A percentile compares a stretch with the other conserved stretches of the same genome.
Evolutionary conservation across 1,139 yeast species (phyloP).

Genomic region (Diutina ranongensis): DNA sequence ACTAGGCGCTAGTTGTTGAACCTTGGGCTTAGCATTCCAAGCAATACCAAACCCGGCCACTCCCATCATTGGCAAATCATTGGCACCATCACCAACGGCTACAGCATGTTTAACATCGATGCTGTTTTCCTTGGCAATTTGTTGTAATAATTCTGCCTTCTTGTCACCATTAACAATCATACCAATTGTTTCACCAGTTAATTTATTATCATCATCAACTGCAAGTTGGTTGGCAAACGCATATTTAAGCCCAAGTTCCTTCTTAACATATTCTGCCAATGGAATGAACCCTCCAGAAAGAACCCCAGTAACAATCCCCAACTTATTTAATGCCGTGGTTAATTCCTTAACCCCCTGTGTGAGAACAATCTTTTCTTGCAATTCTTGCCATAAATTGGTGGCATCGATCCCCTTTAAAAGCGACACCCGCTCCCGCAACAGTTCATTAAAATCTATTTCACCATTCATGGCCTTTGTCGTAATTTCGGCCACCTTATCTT

Average conservation of each 20-base stretch:
- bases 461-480: conserved; percentile 97
- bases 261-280: conserved; percentile 66
- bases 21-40: conserved; percentile 94
- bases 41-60: conserved; percentile 92
- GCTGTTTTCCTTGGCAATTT: conserved; percentile 53
- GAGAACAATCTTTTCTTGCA: conserved; percentile 54
- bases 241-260: conserved; percentile 61
- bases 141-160: conserved; percentile 63
- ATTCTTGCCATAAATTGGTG: conserved; percentile 63
- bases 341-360: conserved; percentile 80
- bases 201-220: conserved; percentile 30
- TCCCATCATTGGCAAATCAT: conserved; percentile 88
- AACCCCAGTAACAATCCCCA: conserved; percentile 70
- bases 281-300: conserved; percentile 94
- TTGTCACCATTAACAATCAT: conserved; percentile 75
- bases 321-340: conserved; percentile 45
- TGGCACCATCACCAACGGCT: conserved; percentile 97
- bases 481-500: conserved; percentile 62
- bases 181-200: conserved; percentile 52
- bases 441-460: conserved; percentile 81
- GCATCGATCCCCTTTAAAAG: conserved; percentile 74
- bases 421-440: conserved; percentile 62
- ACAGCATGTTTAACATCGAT: conserved; percentile 49
- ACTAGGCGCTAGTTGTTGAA: conserved; percentile 72
- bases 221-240: conserved; percentile 77